Conservation (phyloP, 2,329 filamentous ascomycete species). For the Fusarium illudens region DNA sequence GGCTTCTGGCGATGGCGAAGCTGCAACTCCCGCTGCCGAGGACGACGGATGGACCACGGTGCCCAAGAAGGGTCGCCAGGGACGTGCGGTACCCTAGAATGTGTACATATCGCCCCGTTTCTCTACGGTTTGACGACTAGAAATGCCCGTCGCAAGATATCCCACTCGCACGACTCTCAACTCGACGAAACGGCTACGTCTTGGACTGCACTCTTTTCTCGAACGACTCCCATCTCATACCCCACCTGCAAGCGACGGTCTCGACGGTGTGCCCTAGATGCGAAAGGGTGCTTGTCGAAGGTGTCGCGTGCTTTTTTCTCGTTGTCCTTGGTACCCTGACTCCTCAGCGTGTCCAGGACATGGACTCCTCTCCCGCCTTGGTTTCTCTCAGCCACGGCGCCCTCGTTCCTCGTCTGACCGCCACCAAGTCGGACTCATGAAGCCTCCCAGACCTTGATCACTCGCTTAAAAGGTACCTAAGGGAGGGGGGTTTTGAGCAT, state of each 20-base stretch:
- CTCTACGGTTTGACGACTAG: constrained; percentile 48
- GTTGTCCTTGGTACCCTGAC: constrained; percentile 18
- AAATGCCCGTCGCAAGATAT: constrained; percentile 45
- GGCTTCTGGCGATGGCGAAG: constrained; percentile 44
- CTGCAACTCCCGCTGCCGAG: constrained; percentile 57
- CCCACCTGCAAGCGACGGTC: constrained; percentile 17
- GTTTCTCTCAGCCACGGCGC: constrained; percentile 26
- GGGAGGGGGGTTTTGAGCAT: constrained; percentile 40
- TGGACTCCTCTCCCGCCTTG: constrained; percentile 29
- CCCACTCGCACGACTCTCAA: constrained; percentile 30
- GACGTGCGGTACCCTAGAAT: constrained; percentile 45
- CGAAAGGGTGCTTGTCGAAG: background rate
- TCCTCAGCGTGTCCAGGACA: constrained; percentile 12
- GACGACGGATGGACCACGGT: constrained; percentile 71
- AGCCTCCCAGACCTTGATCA: constrained; percentile 25
- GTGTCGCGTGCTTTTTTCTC: constrained; percentile 16
- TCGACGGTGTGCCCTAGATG: background rate
- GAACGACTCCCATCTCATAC: constrained; percentile 35
- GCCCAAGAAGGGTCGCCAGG: constrained; percentile 50
- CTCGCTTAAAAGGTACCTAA: constrained; percentile 24
- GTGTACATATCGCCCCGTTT: constrained; percentile 49
- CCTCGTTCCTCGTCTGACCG: constrained; percentile 39
- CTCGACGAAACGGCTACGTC: constrained; percentile 28
- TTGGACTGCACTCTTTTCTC: constrained; percentile 30
- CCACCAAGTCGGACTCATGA: constrained; percentile 39